A percentile compares a stretch with the other conserved stretches of the same genome.
These are phyloP conservation scores for Cenchrus fungigraminus DNA, from an alignment of 176 grass and related monocot genomes.

Conservation along the genomic window DNA sequence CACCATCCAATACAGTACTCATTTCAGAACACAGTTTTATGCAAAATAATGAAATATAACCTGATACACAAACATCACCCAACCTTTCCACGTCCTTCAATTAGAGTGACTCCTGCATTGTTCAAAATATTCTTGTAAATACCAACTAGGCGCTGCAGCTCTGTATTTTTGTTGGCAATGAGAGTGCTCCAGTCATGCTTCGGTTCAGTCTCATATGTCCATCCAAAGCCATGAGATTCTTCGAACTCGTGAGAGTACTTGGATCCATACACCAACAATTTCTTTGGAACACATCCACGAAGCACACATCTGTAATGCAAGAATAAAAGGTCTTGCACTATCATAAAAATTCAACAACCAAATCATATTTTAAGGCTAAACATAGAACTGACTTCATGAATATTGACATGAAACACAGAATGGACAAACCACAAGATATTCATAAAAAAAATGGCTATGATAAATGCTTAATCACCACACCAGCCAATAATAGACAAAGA, in stretches of 20 bases:
- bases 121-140: conserved; percentile 75
- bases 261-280: conserved; percentile 72
- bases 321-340: conserved; percentile 11
- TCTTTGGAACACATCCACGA: conserved; percentile 83
- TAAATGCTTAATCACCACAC: neutral
- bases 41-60: conserved; percentile 32
- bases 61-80: conserved; percentile 29
- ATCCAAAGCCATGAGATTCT: conserved; percentile 75
- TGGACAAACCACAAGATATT: neutral
- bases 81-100: conserved; percentile 91
- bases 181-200: conserved; percentile 82
- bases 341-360: conserved; percentile 4
- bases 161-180: conserved; percentile 84
- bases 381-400: neutral
- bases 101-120: conserved; percentile 69
- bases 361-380: conserved; percentile 2
- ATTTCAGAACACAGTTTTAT: conserved; percentile 14
- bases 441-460: neutral
- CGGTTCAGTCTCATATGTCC: conserved; percentile 73
- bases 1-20: neutral
- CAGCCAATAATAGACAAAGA: neutral
- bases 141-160: conserved; percentile 69
- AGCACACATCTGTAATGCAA: conserved; percentile 63
- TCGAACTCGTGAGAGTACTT: conserved; percentile 85
- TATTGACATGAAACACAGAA: neutral